Evolutionary conservation across 2,329 filamentous ascomycete genomes (phyloP), one percentile per base, ranked within the genome.

Genomic region (Keithomyces neogunnii): DNA sequence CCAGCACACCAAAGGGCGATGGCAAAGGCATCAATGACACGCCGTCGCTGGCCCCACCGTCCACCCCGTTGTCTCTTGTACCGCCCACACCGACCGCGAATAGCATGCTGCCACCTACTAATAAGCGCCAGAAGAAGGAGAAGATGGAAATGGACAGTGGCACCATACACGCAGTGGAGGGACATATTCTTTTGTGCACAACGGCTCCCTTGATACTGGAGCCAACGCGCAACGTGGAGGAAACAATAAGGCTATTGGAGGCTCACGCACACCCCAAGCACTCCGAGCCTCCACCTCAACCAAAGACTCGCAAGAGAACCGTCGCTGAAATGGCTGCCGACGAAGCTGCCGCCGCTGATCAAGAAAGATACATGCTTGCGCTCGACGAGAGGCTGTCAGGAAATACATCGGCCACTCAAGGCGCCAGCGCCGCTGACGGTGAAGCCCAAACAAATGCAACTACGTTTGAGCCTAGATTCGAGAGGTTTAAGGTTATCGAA

Each of bases 301-400:
- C 90, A 3, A 96, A 96, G 75, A 85, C 85, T 6, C 79, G 93
- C 52, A 97, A 99, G 75, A 84, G 92, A 55, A 99, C 93, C 0
- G 85, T 95, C 19, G 93, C 93, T 7, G 92, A 99, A 65, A 82
- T 97, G 73, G 93, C 89, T 7, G 92, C 92, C 6, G 93, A 99
- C 63, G 91, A 99, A 69, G 92, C 93, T 1, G 78, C 89, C 53
- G 89, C 90, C 1, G 92, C 91, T 28, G 88, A 90, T 53, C 84
- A 89, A 57, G 91, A 99, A 68, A 82, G 89, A 45, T 95, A 89
- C 59, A 93, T 99, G 89, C 84, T 97, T 48, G 85, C 89, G 28
- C 82, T 91, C 69, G 93, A 99, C 62, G 92, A 96, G 60, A 81
- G 89, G 5, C 77, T 90, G 53, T 78, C 82, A 10, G 76, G 85